These are phyloP conservation scores for Rhizomucor pusillus DNA, from an alignment of 371 early-diverging fungal species.

Conservation along the genomic window DNA sequence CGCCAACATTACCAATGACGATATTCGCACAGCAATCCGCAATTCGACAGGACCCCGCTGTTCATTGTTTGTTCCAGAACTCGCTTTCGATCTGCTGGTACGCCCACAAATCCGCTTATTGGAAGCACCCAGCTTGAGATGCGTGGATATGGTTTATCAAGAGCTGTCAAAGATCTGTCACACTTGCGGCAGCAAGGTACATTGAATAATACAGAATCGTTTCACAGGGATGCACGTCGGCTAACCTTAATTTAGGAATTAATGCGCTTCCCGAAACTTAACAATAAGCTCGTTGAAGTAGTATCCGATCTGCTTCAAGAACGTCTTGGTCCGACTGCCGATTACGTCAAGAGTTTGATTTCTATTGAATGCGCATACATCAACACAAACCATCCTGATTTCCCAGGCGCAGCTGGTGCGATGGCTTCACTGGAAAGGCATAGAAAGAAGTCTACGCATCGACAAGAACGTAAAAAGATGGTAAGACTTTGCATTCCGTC, in stretches of 20 bases:
- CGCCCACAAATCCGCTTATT: slow-evolving; percentile 81
- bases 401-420: slow-evolving; percentile 77
- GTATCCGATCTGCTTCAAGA: slow-evolving; percentile 81
- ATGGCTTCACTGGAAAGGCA: slow-evolving; percentile 54
- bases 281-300: slow-evolving; percentile 72
- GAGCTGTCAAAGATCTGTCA: slow-evolving; percentile 90
- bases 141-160: slow-evolving; percentile 85
- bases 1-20: slow-evolving; percentile 72
- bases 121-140: slow-evolving; percentile 81
- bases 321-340: slow-evolving; percentile 66
- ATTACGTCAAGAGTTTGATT: slow-evolving; percentile 80
- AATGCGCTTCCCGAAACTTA: slow-evolving; percentile 76
- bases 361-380: slow-evolving; percentile 88
- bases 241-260: slow-evolving; percentile 40
- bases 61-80: slow-evolving; percentile 87
- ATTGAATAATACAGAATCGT: slow-evolving; percentile 1
- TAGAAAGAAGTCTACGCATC: slow-evolving; percentile 1
- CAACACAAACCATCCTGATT: slow-evolving; percentile 92
- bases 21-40: slow-evolving; percentile 89
- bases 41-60: slow-evolving; percentile 90
- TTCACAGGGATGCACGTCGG: slow-evolving; percentile 3
- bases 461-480: not conserved
- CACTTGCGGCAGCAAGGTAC: slow-evolving; percentile 77
- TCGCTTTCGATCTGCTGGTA: slow-evolving; percentile 87
- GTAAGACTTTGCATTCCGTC: not conserved